Percentiles rank a stretch among this genome's conserved stretches.
phyloP scores from a whole-genome alignment of 2,329 filamentous ascomycete species.

The Aspergillus uvarum region DNA sequence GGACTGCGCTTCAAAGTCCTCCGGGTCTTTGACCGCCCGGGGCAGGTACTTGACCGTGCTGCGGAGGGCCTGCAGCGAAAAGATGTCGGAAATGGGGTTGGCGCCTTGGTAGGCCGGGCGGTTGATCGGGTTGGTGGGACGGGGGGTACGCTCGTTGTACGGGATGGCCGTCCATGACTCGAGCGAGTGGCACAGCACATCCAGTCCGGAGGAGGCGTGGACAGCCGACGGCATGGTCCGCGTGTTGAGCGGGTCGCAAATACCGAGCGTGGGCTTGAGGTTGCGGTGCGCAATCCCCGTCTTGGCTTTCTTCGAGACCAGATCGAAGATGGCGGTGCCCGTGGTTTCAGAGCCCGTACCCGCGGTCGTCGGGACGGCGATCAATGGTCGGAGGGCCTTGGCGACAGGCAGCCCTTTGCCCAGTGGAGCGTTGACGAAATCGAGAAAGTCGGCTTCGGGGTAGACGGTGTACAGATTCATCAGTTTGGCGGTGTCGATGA shows the following conservation, averaged over 20 bases:
- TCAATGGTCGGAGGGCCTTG: conserved; percentile 68
- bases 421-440: conserved; percentile 95
- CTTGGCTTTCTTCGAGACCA: conserved; percentile 85
- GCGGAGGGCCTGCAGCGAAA: conserved; percentile 80
- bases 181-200: conserved; percentile 91
- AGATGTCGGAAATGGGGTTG: conserved; percentile 97
- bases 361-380: conserved; percentile 82
- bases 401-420: conserved; percentile 79
- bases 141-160: conserved; percentile 78
- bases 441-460: conserved; percentile 88
- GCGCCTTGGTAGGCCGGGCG: conserved; percentile 94
- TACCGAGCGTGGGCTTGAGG: conserved; percentile 90
- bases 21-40: conserved; percentile 79
- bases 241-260: conserved; percentile 84
- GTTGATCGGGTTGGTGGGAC: conserved; percentile 84
- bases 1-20: conserved; percentile 87
- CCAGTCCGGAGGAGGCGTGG: conserved; percentile 85
- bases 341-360: conserved; percentile 93
- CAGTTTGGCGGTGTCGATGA: conserved; percentile 96
- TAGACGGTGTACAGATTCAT: conserved; percentile 96
- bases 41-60: conserved; percentile 90
- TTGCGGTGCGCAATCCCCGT: conserved; percentile 95
- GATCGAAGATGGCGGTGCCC: conserved; percentile 95
- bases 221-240: conserved; percentile 94
- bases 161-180: conserved; percentile 99